Conservation (phyloP, 2,329 filamentous ascomycete genomes). For the Cercospora sp. region DNA sequence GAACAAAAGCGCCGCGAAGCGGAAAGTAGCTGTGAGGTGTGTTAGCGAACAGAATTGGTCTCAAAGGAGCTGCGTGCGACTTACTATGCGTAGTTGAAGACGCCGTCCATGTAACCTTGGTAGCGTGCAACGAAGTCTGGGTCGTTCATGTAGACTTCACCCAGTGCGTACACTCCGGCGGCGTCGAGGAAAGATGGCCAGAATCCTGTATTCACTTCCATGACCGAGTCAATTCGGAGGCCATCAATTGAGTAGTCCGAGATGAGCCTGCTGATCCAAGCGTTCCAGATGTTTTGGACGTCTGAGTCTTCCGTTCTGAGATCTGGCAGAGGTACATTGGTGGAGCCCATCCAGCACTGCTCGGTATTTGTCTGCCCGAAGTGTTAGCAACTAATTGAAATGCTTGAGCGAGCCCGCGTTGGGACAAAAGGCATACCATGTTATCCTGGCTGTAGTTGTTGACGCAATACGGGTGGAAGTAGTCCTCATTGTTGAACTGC, state of each 20-base stretch:
- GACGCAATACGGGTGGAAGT: slow-evolving; percentile 56
- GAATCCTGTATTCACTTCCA: slow-evolving; percentile 48
- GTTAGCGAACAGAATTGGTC: not conserved
- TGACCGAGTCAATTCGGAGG: slow-evolving; percentile 53
- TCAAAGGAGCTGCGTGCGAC: slow-evolving; percentile 6
- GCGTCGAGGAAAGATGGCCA: slow-evolving; percentile 41
- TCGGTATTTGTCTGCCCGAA: slow-evolving; percentile 36
- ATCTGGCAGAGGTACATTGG: slow-evolving; percentile 62
- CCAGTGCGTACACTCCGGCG: slow-evolving; percentile 47
- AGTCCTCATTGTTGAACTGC: slow-evolving; percentile 44
- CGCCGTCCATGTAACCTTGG: slow-evolving; percentile 46
- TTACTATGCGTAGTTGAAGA: slow-evolving; percentile 51
- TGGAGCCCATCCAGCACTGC: slow-evolving; percentile 57
- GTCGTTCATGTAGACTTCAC: slow-evolving; percentile 48
- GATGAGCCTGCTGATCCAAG: slow-evolving; percentile 62
- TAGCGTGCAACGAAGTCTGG: slow-evolving; percentile 44
- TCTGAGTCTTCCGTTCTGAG: slow-evolving; percentile 55
- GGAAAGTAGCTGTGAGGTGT: slow-evolving; percentile 39
- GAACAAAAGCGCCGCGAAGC: slow-evolving; percentile 41
- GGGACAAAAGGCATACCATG: slow-evolving; percentile 19
- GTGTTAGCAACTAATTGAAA: not conserved
- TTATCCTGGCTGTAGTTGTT: slow-evolving; percentile 53
- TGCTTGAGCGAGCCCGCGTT: not conserved
- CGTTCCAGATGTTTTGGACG: slow-evolving; percentile 54
- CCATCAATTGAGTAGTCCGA: slow-evolving; percentile 61